Conservation (phyloP, 371 early-diverging fungal species). For the Entomophthora muscae region DNA sequence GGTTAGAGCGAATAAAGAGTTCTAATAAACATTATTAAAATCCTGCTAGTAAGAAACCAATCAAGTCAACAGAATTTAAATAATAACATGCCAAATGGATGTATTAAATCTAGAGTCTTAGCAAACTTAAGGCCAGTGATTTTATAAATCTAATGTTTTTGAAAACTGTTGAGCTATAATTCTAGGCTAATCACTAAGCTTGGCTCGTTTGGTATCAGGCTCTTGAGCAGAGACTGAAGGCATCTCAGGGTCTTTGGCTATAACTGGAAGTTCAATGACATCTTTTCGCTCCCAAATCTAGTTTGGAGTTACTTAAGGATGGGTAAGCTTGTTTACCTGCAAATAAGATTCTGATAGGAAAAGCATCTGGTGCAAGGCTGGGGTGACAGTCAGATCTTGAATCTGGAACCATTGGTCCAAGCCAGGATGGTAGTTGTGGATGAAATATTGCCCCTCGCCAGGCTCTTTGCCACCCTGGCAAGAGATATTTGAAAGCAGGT, state of each 20-base stretch:
- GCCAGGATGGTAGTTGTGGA: slow-evolving; percentile 60
- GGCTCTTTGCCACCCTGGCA: slow-evolving; percentile 69
- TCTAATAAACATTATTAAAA: too few species aligned
- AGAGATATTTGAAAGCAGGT: slow-evolving; percentile 79
- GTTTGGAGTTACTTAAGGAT: background rate
- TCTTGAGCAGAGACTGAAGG: background rate
- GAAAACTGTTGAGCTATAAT: background rate
- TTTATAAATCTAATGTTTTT: background rate
- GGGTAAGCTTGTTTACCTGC: slow-evolving; percentile 32
- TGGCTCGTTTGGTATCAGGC: background rate
- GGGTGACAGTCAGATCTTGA: slow-evolving; percentile 84
- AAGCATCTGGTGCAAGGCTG: slow-evolving; percentile 87
- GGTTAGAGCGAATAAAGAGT: too few species aligned
- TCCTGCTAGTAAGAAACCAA: too few species aligned
- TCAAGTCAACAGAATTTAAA: too few species aligned
- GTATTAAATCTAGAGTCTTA: too few species aligned
- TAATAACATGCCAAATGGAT: too few species aligned
- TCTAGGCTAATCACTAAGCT: background rate
- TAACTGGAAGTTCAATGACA: background rate
- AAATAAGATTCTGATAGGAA: slow-evolving; percentile 84
- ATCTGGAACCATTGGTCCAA: slow-evolving; percentile 88
- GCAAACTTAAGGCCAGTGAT: background rate
- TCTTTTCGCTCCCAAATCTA: slow-evolving; percentile 13
- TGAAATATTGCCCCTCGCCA: slow-evolving; percentile 53
- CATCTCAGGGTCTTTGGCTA: background rate